Evolutionary conservation across 2,329 filamentous ascomycete genomes (phyloP), one percentile per base, ranked within the genome.

Genomic region (Exophiala dermatitidis): DNA sequence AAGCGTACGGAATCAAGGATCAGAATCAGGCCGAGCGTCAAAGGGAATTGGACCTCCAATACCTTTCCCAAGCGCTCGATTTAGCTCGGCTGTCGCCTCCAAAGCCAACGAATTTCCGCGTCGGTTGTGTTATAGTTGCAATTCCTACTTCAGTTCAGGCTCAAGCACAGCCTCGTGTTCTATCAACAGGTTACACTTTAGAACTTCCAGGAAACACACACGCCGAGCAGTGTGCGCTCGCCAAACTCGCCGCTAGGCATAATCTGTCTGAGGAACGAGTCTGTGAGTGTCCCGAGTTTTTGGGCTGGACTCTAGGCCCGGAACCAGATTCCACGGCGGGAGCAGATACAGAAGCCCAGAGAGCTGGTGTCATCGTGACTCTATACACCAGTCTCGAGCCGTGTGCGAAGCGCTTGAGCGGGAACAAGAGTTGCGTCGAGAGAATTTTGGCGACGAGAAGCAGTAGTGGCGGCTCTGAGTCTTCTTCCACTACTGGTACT

Each of bases 131-230:
- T n/a, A 77, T 97, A 37, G 77, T 93, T 10, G 54, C 61, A 10
- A 54, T 53, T 67, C 65, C 50, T 33, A 3, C 12, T 26, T 5
- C 44, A 32, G 32, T 19, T 50, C 61, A 66, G 19, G 36, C 50
- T 59, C 46, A 63, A 68, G 44, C 46, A 60, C 43, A 57, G 53
- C 42, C 30, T 29, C 10, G 61, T 12, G 74, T 94, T 53, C 76
- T 94, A 30, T 81, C 86, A 0, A 87, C 88, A 1, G 91, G 93
- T 50, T 97, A 91, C 72, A 96, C 93, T 0, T 78, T 96, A 54
- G 91, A 98, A 70, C 81, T 90, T 3, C 78, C 83, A 0, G 93
- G 91, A 40, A 98, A 98, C 72, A 97, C 93, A 0, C 93, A 98
- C 66, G 93, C 93, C 2, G 93, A 98, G 68, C 90, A 98, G 72